Percentiles rank a stretch among this genome's conserved stretches.
phyloP scores from a whole-genome alignment of 495 filamentous ascomycete species.

The Hyaloscypha hepaticicola region DNA sequence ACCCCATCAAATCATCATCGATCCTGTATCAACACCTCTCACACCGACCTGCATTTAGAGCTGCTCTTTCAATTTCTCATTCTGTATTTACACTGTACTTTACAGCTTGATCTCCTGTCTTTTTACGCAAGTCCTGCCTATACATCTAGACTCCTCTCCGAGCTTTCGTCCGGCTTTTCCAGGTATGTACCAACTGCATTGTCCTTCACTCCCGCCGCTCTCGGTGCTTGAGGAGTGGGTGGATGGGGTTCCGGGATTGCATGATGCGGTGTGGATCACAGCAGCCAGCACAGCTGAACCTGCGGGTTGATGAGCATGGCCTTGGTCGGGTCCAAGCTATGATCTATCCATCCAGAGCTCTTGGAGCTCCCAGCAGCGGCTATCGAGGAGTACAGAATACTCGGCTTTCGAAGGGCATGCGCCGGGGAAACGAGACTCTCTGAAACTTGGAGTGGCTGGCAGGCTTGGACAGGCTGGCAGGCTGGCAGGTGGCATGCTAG shows the following conservation, averaged over 20 bases:
- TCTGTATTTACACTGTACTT: slow-evolving; percentile 18
- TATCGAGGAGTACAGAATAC: background rate
- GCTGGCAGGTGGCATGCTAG: no score
- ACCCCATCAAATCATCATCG: slow-evolving; percentile 12
- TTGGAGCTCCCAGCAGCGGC: background rate
- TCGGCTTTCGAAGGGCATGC: background rate
- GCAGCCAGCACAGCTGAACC: background rate
- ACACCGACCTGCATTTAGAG: background rate
- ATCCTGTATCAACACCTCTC: slow-evolving; percentile 10
- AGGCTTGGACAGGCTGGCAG: background rate
- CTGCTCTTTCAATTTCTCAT: slow-evolving; percentile 15
- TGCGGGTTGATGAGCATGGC: background rate
- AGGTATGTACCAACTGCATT: slow-evolving; percentile 8
- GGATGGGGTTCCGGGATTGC: background rate
- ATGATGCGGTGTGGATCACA: slow-evolving; percentile 18
- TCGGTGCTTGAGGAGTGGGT: slow-evolving; percentile 7
- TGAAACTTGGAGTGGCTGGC: background rate
- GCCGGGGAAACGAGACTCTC: background rate
- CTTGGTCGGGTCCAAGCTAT: background rate
- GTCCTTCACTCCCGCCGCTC: background rate
- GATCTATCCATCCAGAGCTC: background rate
- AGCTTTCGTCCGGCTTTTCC: slow-evolving; percentile 2
- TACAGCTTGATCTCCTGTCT: background rate
- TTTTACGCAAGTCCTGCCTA: background rate
- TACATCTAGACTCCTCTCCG: background rate